Evolutionary conservation across 1,284 basidiomycete genomes (phyloP), one percentile per base, ranked within the genome.

Genomic region (Ceratobasidium sp.): DNA sequence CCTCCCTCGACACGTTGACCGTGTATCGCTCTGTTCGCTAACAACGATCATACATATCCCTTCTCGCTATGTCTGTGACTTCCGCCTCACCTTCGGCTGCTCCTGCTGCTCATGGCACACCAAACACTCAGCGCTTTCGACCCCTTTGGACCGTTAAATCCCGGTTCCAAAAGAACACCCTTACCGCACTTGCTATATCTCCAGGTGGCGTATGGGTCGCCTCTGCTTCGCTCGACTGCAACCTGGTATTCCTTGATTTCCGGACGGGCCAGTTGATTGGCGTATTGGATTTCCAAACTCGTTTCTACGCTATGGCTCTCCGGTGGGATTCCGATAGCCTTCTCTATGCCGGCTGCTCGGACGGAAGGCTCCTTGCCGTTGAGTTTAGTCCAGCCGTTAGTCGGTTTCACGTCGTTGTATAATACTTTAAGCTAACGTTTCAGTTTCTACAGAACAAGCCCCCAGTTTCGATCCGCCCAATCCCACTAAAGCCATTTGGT

Each of bases 191-290:
- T 25, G 56, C 29, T 1, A n/a, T 59, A 2, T 59, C 56, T 32
- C 25, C 34, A 32, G n/a, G 56, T 59, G 56, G 56, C 25, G 32
- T 37, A 37, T 59, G 56, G 56, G 25, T n/a, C 29, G 56, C 56
- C 29, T 59, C 25, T 22, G 25, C 56, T 29, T 59, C 56, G 15
- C 34, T 59, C n/a, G 56, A 59, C 56, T 59, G 56, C 25, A 59
- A 59, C 56, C 11, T 59, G 11, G 11, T 59, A 13, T 59, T 59
- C 25, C 25, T 59, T 13, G 56, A 59, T 37, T 59, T 59, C 56
- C 25, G 56, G n/a, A 59, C 56, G 29, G 56, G 56, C 56, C 56
- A n/a, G n/a, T n/a, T n/a, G n/a, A n/a, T n/a, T n/a, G n/a, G n/a
- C n/a, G n/a, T n/a, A n/a, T n/a, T n/a, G 32, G 56, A 11, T n/a